These are phyloP conservation scores for Colletotrichum chrysophilum DNA, from an alignment of 2,329 filamentous ascomycete genomes.

Conservation along the genomic window DNA sequence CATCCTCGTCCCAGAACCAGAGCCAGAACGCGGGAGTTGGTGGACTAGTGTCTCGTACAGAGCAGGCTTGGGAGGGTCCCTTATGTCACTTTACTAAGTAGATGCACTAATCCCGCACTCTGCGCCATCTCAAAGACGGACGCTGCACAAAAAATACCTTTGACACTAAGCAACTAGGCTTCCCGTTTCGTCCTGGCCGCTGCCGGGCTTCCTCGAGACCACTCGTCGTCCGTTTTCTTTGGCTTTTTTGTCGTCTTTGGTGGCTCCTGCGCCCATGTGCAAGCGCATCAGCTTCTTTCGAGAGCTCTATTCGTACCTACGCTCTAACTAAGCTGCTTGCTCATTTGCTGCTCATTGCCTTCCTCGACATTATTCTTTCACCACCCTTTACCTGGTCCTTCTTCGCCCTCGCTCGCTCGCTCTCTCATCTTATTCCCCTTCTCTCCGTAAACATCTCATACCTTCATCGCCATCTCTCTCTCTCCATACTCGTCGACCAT, in stretches of 20 bases:
- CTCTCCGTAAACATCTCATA: neutral
- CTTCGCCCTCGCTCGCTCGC: neutral
- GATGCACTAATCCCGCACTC: slow-evolving; percentile 2
- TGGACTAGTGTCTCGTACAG: neutral
- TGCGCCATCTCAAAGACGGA: slow-evolving; percentile 7
- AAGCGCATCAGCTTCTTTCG: slow-evolving; percentile 4
- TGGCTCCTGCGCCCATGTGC: slow-evolving; percentile 4
- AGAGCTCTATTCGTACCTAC: neutral
- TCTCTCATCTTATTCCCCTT: neutral
- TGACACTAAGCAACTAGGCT: slow-evolving; percentile 8
- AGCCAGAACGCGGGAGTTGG: neutral
- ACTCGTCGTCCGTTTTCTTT: slow-evolving; percentile 9
- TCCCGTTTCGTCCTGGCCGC: slow-evolving; percentile 19
- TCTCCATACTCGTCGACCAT: neutral
- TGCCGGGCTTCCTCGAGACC: slow-evolving; percentile 3
- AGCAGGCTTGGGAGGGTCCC: neutral
- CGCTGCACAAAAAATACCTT: slow-evolving; percentile 5
- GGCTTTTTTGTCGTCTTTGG: slow-evolving; percentile 9
- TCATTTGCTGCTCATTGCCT: neutral
- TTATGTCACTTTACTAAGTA: neutral
- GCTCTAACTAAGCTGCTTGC: neutral
- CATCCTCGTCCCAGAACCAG: neutral
- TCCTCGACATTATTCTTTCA: neutral
- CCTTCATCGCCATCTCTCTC: neutral
- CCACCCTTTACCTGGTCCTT: neutral